Evolutionary conservation across 805 yeast species (phyloP).

Genomic region (Brettanomyces nanus): DNA sequence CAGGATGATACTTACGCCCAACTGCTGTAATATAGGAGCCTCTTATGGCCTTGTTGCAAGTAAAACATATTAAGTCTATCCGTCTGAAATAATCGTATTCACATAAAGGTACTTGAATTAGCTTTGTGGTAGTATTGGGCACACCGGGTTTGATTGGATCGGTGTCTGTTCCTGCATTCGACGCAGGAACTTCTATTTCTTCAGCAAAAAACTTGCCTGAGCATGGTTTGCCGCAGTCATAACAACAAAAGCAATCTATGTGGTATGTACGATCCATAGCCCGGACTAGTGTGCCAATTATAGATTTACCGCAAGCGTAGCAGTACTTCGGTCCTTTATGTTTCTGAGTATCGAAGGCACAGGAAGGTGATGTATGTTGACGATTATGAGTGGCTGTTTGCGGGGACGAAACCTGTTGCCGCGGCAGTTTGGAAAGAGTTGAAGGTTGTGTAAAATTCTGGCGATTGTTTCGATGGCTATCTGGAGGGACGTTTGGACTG

Average conservation of each 20-base stretch:
- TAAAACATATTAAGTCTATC: constrained; percentile 75
- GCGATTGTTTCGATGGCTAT: too few species aligned
- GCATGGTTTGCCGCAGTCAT: constrained; percentile 75
- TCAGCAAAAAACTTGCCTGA: constrained; percentile 85
- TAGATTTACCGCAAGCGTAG: constrained; percentile 42
- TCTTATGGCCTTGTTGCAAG: constrained; percentile 76
- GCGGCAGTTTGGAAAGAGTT: too few species aligned
- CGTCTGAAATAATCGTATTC: constrained; percentile 89
- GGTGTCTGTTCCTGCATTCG: constrained; percentile 4
- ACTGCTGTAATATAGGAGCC: constrained; percentile 93
- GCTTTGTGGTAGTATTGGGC: background rate
- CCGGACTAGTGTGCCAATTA: constrained; percentile 72
- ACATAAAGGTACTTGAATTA: constrained; percentile 55
- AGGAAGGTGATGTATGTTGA: background rate
- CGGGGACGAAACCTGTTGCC: too few species aligned
- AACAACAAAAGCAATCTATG: constrained; percentile 79
- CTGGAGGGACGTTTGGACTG: too few species aligned
- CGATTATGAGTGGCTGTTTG: too few species aligned
- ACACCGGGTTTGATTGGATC: constrained; percentile 9
- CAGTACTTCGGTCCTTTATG: constrained; percentile 33
- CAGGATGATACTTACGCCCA: constrained; percentile 86
- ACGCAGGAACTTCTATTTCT: constrained; percentile 30
- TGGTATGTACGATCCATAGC: constrained; percentile 78
- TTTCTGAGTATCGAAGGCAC: constrained; percentile 2
- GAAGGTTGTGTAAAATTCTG: too few species aligned